A percentile compares a stretch with the other conserved stretches of the same genome.
phyloP scores from a whole-genome alignment of 202 grass and related monocot genomes.

The Panicum hallii region DNA sequence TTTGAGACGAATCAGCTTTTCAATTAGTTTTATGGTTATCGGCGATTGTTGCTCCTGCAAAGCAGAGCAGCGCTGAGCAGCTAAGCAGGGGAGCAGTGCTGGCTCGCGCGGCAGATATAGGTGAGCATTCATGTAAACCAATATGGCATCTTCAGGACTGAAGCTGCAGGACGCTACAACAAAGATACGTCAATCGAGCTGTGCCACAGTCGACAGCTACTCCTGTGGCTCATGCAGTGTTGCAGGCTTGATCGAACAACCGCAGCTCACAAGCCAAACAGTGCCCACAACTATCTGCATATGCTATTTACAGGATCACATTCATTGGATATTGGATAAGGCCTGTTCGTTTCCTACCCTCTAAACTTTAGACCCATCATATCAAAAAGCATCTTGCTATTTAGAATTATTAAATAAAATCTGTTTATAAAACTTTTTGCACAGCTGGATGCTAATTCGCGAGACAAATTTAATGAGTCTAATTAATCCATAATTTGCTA shows the following conservation, averaged over 20 bases:
- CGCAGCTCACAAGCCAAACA: constrained; percentile 38
- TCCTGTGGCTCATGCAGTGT: constrained; percentile 14
- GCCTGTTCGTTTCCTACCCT: too few relatives aligned
- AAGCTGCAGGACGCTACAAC: constrained; percentile 35
- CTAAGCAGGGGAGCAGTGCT: neutral
- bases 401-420: too few relatives aligned
- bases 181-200: constrained; percentile 4
- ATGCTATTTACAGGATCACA: neutral
- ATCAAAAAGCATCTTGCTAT: too few relatives aligned
- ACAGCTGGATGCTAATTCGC: too few relatives aligned
- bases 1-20: too few relatives aligned
- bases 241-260: constrained; percentile 25
- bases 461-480: too few relatives aligned
- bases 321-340: too few relatives aligned
- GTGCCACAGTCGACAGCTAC: constrained; percentile 21
- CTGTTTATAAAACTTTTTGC: too few relatives aligned
- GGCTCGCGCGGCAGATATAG: neutral
- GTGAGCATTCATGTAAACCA: constrained; percentile 35
- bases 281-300: neutral
- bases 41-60: neutral
- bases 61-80: neutral
- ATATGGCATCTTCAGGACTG: constrained; percentile 22
- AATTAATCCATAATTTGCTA: too few relatives aligned
- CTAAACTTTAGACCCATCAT: too few relatives aligned
- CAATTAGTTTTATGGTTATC: neutral